Percentiles rank a stretch among this genome's conserved stretches.
Evolutionary conservation across 768 basidiomycete species (phyloP).

Genomic region (Agaricus blazei): DNA sequence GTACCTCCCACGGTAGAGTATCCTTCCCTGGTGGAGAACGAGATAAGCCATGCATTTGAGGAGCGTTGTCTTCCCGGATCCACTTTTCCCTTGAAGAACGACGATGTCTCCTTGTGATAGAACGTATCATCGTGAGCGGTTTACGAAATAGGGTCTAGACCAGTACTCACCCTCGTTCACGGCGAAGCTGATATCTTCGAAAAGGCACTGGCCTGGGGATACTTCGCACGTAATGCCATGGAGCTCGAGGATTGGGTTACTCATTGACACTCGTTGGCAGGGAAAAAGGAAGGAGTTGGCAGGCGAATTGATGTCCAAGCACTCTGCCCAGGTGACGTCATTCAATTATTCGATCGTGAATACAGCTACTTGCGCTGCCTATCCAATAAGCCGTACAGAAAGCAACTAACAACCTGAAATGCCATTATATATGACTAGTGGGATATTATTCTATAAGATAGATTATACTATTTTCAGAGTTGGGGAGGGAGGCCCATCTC

Average conservation of each 20-base stretch:
- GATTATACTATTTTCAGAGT: constrained; percentile 28
- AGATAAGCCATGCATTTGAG: constrained; percentile 84
- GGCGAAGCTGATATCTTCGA: constrained; percentile 54
- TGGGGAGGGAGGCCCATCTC: constrained; percentile 71
- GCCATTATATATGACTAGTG: constrained; percentile 17
- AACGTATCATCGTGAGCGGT: background rate
- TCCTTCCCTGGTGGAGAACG: constrained; percentile 60
- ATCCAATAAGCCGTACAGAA: background rate
- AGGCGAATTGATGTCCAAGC: background rate
- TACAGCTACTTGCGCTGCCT: background rate
- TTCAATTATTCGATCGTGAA: background rate
- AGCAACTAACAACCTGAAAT: background rate
- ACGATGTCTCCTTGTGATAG: constrained; percentile 54
- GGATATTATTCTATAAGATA: constrained; percentile 21
- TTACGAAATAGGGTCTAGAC: background rate
- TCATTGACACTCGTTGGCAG: constrained; percentile 12
- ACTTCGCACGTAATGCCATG: constrained; percentile 44
- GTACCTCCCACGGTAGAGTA: constrained; percentile 64
- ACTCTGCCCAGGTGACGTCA: constrained; percentile 5
- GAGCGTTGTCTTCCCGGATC: constrained; percentile 77
- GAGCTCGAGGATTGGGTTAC: constrained; percentile 44
- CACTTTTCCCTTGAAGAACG: constrained; percentile 75
- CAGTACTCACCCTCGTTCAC: constrained; percentile 47
- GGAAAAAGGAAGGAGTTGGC: background rate
- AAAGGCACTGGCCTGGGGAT: constrained; percentile 44